phyloP scores from a whole-genome alignment of 305 asterid species.

The Fraxinus sp. region DNA sequence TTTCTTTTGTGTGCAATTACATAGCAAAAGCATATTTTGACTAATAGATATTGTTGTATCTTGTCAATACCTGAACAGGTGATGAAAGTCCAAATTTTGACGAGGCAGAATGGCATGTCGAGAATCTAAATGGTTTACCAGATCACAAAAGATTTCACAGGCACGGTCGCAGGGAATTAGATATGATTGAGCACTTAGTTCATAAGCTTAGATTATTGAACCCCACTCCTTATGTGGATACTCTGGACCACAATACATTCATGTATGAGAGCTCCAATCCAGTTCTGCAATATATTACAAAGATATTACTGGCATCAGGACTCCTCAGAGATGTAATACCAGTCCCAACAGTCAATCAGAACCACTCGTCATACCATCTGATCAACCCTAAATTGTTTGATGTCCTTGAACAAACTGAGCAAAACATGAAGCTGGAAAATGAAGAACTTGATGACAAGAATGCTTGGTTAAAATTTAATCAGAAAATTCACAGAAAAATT shows the following conservation, averaged over 20 bases:
- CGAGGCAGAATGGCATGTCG: conserved; percentile 59
- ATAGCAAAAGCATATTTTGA: conserved; percentile 22
- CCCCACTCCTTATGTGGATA: conserved; percentile 35
- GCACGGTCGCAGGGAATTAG: conserved; percentile 39
- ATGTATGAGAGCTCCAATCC: conserved; percentile 36
- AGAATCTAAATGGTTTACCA: conserved; percentile 38
- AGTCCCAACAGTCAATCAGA: conserved; percentile 44
- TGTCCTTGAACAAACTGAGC: conserved; percentile 68
- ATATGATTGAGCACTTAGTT: conserved; percentile 39
- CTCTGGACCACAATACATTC: conserved; percentile 30
- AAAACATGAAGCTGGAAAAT: conserved; percentile 22
- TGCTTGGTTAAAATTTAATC: conserved; percentile 22
- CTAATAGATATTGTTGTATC: conserved; percentile 15
- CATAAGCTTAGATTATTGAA: conserved; percentile 41
- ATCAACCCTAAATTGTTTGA: conserved; percentile 64
- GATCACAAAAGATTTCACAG: conserved; percentile 31
- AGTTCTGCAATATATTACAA: conserved; percentile 60
- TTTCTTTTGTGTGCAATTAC: conserved; percentile 14
- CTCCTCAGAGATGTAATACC: conserved; percentile 45
- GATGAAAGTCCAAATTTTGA: conserved; percentile 46
- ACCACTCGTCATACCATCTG: conserved; percentile 51
- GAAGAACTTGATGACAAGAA: conserved; percentile 25
- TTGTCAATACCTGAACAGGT: conserved; percentile 35
- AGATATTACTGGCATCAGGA: conserved; percentile 50
- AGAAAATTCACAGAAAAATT: conserved; percentile 58